Evolutionary conservation across 73 alveolate species (phyloP), one percentile per base, ranked within the genome.

Genomic region (Paramecium octaurelia): DNA sequence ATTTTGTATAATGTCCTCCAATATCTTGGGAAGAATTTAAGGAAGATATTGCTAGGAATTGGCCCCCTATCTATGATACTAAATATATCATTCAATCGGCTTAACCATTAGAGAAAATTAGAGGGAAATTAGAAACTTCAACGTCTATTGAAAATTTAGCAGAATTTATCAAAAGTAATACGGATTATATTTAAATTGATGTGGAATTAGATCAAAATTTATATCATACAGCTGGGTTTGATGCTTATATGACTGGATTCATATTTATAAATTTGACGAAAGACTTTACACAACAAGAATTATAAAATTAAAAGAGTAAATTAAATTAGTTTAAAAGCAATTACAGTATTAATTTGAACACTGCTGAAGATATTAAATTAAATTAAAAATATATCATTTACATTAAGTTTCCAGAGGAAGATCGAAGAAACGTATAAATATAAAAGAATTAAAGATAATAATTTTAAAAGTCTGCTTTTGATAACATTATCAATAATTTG

Each of bases 211-310:
- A 35, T 10, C 1, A 44, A 64, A 42, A 43, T 24, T 46, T 16
- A 80, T 80, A 80, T 44, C 91, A 80, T 43, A 48, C 70, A 44
- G 91, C 91, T 44, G 91, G 91, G 2, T 80, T 80, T 46, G 91
- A 80, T 80, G 91, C 91, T 23, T 80, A 80, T 80, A 27, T 44
- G 44, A 80, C 91, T 23, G 91, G 91, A 23, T 80, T 31, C 24
- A 46, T 44, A 21, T 80, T 38, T 80, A 16, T 80, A 12, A 40
- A 80, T 80, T 44, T 80, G 31, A 24, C 57, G 9, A 21, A 80
- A 24, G 29, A 43, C 5, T 80, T 80, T 9, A 24, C 70, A 43
- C 8, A 80, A 48, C 11, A 43, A n/a, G 91, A 80, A 11, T 23
- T 42, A 24, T n/a, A 20, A 80, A 46, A 80, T 9, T 8, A 20